These are phyloP conservation scores for Cryptococcus hybrid DNA, from an alignment of 1,284 basidiomycete genomes.

Conservation along the genomic window DNA sequence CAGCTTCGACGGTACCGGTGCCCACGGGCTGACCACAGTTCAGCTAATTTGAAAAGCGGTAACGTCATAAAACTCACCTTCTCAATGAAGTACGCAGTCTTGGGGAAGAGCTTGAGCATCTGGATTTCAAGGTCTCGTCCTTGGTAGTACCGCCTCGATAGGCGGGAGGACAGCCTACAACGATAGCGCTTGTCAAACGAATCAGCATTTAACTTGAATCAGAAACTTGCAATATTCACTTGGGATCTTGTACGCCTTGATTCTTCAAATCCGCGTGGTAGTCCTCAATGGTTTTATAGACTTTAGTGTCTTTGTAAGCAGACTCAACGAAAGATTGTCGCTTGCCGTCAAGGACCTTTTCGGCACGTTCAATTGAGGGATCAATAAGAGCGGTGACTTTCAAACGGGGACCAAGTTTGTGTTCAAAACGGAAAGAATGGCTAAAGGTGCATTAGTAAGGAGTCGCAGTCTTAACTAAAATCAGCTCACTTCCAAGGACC, in stretches of 20 bases:
- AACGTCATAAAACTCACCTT: constrained; percentile 57
- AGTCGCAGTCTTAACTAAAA: constrained; percentile 38
- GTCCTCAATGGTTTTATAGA: constrained; percentile 85
- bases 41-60: constrained; percentile 49
- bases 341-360: constrained; percentile 80
- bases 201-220: constrained; percentile 49
- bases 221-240: constrained; percentile 51
- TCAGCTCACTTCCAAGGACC: constrained; percentile 54
- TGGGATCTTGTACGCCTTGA: constrained; percentile 47
- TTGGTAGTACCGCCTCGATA: constrained; percentile 77
- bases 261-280: constrained; percentile 66
- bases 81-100: constrained; percentile 89
- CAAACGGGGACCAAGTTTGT: constrained; percentile 94
- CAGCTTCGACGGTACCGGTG: constrained; percentile 65
- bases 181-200: constrained; percentile 63
- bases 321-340: constrained; percentile 89
- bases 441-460: constrained; percentile 59
- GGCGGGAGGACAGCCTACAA: constrained; percentile 90
- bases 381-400: constrained; percentile 95
- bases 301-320: constrained; percentile 89
- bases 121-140: constrained; percentile 85
- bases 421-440: constrained; percentile 90
- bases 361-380: constrained; percentile 78
- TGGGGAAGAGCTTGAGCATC: constrained; percentile 85
- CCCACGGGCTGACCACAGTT: constrained; percentile 73